Base-by-base conservation (phyloP, 2,329 filamentous ascomycete genomes). In the Ampelomyces quisqualis region DNA sequence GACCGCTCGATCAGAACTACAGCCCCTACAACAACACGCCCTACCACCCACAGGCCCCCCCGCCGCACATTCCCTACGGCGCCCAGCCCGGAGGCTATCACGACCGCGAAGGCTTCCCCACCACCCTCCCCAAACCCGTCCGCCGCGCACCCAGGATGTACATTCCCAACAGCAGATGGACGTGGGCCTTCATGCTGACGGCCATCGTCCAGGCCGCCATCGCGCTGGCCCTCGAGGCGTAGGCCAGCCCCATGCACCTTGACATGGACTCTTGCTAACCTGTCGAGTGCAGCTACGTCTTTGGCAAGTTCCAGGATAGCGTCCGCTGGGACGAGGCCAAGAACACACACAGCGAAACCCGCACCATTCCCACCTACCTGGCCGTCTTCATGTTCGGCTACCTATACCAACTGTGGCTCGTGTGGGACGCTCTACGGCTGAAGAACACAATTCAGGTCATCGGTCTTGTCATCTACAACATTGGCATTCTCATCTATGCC, bases 401-500 rank as follows among this genome's bases (percentile, higher is more conserved):
- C 72, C 70, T 98, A 43, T 98, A 97, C 72, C 84, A 95, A 64
- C 73, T 97, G 21, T 74, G 94, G 19, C 77, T 98, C 38, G 87
- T 93, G 9, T 97, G 90, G 79, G 93, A 98, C 74, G 93, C 91
- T 11, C 77, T 98, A 43, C 84, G 90, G 49, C 77, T 91, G 64
- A 96, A 96, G 71, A 98, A 98, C 73, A 98, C 93, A 8, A 98
- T 98, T 76, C 93, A 98, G 70, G 79, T 97, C 66, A 97, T 98
- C 57, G 93, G 93, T 30, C 78, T 98, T 20, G 95, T 91, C 71
- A 74, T 94, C 43, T 93, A 93, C 73, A 97, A 98, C 70, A 70
- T 93, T 21, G 91, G 89, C 27, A 81, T 98, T 55, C 78, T 97
- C 62, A 82, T 97, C 49, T 98, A 98, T 65, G 90, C 91, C 3